Percentiles rank a stretch among this genome's conserved stretches.
Evolutionary conservation across 139 green algal genomes (phyloP).

Genomic region (Asterochloris sp.): DNA sequence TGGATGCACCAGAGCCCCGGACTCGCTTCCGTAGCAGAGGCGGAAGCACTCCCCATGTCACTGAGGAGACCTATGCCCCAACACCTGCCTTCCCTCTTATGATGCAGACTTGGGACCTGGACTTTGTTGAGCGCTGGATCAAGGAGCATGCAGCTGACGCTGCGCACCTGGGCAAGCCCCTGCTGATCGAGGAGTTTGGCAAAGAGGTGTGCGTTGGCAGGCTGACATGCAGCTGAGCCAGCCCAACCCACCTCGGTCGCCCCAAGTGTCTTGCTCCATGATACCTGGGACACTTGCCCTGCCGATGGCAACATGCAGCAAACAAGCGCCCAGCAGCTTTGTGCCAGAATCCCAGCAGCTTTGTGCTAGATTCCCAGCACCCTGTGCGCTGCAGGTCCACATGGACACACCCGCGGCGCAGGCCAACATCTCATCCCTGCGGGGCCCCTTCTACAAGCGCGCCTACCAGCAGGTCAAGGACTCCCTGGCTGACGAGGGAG

Average conservation of each 20-base stretch:
- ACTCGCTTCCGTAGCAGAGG: too few species aligned
- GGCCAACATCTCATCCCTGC: slow-evolving; percentile 16
- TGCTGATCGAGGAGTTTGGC: slow-evolving; percentile 55
- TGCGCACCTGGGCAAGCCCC: slow-evolving; percentile 36
- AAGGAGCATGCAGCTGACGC: slow-evolving; percentile 42
- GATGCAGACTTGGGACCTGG: slow-evolving; percentile 14
- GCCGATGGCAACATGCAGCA: neutral
- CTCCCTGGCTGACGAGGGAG: slow-evolving; percentile 1
- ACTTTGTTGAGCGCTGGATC: slow-evolving; percentile 53
- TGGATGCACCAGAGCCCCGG: too few species aligned
- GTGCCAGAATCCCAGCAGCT: neutral
- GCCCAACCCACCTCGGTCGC: too few species aligned
- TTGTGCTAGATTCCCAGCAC: neutral
- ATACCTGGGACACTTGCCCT: neutral
- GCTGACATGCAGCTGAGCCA: too few species aligned
- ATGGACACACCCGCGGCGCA: neutral
- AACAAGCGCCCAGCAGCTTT: neutral
- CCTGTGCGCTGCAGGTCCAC: neutral
- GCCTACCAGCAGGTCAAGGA: slow-evolving; percentile 11
- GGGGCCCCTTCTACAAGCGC: slow-evolving; percentile 18
- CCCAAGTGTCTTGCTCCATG: too few species aligned
- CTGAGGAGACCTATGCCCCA: too few species aligned
- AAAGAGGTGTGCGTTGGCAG: slow-evolving; percentile 33
- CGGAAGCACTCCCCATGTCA: too few species aligned
- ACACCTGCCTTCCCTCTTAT: neutral